Evolutionary conservation across 2,329 filamentous ascomycete species (phyloP), one percentile per base, ranked within the genome.

Genomic region (Hirsutella minnesotensis): DNA sequence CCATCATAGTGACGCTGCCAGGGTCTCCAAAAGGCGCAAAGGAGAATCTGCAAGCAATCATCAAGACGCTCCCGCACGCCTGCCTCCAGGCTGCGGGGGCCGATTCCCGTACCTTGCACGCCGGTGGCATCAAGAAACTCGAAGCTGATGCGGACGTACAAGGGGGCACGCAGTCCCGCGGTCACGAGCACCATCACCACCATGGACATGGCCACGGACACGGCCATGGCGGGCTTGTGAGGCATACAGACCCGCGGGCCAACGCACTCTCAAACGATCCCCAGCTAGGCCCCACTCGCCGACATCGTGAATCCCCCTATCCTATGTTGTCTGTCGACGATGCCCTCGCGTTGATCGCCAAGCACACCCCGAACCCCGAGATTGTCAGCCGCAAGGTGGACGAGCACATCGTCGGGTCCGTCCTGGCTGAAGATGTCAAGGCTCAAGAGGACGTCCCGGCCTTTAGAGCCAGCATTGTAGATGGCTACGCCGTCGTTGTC

Each of bases 21-120:
- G 92, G 92, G 1, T 96, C 90, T 0, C 92, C 92, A 0, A 96
- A 96, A 60, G 92, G 89, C 1, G 92, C 92, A 9, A 86, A 80
- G 55, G 92, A 98, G 66, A 98, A 96, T 56, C 73, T 98, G 0
- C 80, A 92, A 56, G 81, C 89, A 2, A 72, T 98, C 7, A 68
- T 98, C 47, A 94, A 88, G 57, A 79, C 90, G n/a, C 66, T 98
- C 5, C 89, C 90, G 0, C 92, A 98, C 63, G 92, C 92, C n/a
- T 98, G 92, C 52, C 67, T 85, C 8, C 90, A 96, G 66, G 85
- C 86, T 22, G 79, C 84, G 0, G 92, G 90, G 1, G 80, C 77
- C 13, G 79, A 94, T 56, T 96, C 92, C 1, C 75, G 92, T 51
- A 61, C 68, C 1, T 64, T 95, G 5, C 92, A 98, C 60, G 70